phyloP scores from a whole-genome alignment of 768 basidiomycete species.

The Lactarius psammicola region DNA sequence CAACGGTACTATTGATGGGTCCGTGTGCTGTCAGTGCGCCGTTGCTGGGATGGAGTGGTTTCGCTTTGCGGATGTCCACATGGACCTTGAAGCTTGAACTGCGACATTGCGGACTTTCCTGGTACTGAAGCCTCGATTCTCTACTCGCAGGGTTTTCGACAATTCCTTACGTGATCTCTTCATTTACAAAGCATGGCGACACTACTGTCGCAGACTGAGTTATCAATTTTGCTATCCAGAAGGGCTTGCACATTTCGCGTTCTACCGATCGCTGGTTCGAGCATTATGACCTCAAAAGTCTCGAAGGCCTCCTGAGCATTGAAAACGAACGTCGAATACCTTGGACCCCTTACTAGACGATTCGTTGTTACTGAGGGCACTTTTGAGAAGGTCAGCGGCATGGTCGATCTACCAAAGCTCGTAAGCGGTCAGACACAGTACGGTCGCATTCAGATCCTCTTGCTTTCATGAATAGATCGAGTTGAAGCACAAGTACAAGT shows the following conservation, averaged over 20 bases:
- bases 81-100: constrained; percentile 83
- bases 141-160: constrained; percentile 94
- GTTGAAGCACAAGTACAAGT: constrained; percentile 93
- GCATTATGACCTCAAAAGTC: constrained; percentile 88
- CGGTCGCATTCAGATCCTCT: neutral
- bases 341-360: constrained; percentile 75
- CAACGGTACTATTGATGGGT: constrained; percentile 90
- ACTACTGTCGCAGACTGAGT: constrained; percentile 97
- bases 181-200: constrained; percentile 97
- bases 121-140: constrained; percentile 87
- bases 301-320: constrained; percentile 80
- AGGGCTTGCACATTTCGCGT: constrained; percentile 93
- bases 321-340: constrained; percentile 89
- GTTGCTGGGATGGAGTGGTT: neutral
- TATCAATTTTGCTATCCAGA: constrained; percentile 94
- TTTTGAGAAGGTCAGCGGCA: constrained; percentile 91
- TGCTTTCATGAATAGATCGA: constrained; percentile 65
- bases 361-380: constrained; percentile 98
- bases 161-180: constrained; percentile 90
- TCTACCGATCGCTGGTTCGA: constrained; percentile 94
- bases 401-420: constrained; percentile 89
- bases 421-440: constrained; percentile 40
- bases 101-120: constrained; percentile 86
- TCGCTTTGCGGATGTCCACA: constrained; percentile 73
- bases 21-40: neutral